Conservation (phyloP, 2,329 filamentous ascomycete species). For the Aspergillus sp. region DNA sequence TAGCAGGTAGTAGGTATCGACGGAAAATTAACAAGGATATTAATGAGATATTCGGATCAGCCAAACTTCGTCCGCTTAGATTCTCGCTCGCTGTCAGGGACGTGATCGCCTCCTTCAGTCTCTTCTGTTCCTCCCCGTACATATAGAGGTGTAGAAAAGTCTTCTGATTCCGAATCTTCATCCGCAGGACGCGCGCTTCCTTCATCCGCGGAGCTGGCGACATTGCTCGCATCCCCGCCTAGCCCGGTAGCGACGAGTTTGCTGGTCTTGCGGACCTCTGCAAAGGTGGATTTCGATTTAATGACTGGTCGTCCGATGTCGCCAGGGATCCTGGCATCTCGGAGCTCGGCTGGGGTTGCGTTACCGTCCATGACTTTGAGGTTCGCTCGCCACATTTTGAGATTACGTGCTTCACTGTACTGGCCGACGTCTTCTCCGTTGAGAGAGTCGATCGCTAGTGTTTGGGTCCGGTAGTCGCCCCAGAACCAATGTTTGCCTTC, state of each 20-base stretch:
- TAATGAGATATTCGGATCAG: too few species aligned
- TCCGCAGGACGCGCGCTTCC: conserved; percentile 5
- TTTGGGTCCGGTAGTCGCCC: conserved; percentile 52
- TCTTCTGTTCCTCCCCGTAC: conserved; percentile 24
- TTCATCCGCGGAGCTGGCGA: conserved; percentile 18
- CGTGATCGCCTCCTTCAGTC: conserved; percentile 21
- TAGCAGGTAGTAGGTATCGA: too few species aligned
- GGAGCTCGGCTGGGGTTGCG: conserved; percentile 17
- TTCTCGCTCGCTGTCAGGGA: conserved; percentile 8
- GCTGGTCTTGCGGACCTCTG: conserved; percentile 31
- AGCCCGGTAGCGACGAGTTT: conserved; percentile 35
- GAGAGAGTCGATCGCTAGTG: conserved; percentile 51
- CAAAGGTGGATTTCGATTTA: conserved; percentile 20
- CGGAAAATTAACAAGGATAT: too few species aligned
- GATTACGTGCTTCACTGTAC: conserved; percentile 41
- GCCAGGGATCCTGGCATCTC: conserved; percentile 23
- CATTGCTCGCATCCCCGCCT: conserved; percentile 22
- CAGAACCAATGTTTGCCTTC: conserved; percentile 50
- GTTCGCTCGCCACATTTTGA: conserved; percentile 43
- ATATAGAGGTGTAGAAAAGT: conserved; percentile 9
- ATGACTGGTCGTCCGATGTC: conserved; percentile 20
- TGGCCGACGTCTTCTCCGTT: conserved; percentile 50
- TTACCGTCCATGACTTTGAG: conserved; percentile 41
- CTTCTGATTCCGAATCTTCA: conserved; percentile 8
- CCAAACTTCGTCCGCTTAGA: conserved; percentile 13